These are phyloP conservation scores for Talaromyces sp. DNA, from an alignment of 2,329 filamentous ascomycete species.

Conservation along the genomic window DNA sequence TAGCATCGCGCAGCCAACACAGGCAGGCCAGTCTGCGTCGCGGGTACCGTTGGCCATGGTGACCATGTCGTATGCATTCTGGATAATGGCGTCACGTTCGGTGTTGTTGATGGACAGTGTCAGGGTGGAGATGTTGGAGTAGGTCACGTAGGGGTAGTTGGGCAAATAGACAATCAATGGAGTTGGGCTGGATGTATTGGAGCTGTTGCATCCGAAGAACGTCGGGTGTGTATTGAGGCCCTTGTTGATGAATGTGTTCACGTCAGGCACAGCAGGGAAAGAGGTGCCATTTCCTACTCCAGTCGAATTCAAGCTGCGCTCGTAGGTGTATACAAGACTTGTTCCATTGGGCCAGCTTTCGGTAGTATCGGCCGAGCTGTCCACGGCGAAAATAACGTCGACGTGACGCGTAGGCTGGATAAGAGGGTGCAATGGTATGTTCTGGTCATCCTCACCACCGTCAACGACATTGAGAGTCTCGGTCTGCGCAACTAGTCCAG, in stretches of 20 bases:
- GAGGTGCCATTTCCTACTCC: constrained; percentile 63
- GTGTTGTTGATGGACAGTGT: constrained; percentile 59
- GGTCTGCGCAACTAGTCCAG: constrained; percentile 56
- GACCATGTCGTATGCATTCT: constrained; percentile 79
- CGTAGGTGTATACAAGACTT: constrained; percentile 68
- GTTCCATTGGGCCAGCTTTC: constrained; percentile 75
- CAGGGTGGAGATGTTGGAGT: constrained; percentile 79
- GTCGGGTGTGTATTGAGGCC: constrained; percentile 70
- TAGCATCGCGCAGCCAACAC: constrained; percentile 84
- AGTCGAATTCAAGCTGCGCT: constrained; percentile 57
- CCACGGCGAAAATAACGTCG: constrained; percentile 78
- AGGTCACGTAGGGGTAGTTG: constrained; percentile 73
- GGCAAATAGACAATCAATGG: constrained; percentile 86
- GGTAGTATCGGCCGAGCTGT: constrained; percentile 69
- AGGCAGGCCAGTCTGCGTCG: constrained; percentile 72
- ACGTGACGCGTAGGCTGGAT: constrained; percentile 69
- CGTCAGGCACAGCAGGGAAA: constrained; percentile 70
- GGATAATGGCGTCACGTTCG: constrained; percentile 74
- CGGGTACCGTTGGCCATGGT: constrained; percentile 78
- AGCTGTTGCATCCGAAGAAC: constrained; percentile 74
- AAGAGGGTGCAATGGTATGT: constrained; percentile 73
- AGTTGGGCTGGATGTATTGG: constrained; percentile 55
- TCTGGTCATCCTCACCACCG: constrained; percentile 73
- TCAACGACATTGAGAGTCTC: constrained; percentile 68
- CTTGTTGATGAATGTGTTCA: constrained; percentile 74